Percentiles rank a stretch among this genome's conserved stretches.
These are phyloP conservation scores for Oryza glumipatula DNA, from an alignment of 176 grass and related monocot genomes.

Conservation along the genomic window DNA sequence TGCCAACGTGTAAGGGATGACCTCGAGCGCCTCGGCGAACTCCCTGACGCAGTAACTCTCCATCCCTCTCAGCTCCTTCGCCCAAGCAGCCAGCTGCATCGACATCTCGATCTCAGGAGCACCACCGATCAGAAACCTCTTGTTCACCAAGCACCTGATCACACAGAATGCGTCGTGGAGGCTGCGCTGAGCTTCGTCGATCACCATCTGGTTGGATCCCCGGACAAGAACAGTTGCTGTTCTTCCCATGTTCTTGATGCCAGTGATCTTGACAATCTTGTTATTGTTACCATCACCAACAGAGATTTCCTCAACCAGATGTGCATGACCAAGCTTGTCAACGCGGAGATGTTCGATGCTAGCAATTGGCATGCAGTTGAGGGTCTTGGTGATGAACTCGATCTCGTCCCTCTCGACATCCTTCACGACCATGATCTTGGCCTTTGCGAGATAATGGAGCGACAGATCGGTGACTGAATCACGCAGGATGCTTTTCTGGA, in stretches of 20 bases:
- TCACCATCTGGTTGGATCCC: conserved; percentile 83
- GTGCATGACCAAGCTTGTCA: conserved; percentile 81
- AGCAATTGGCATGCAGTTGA: conserved; percentile 90
- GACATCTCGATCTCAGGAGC: conserved; percentile 91
- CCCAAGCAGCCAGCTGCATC: conserved; percentile 74
- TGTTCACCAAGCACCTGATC: conserved; percentile 89
- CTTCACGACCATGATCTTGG: conserved; percentile 86
- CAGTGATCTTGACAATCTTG: conserved; percentile 73
- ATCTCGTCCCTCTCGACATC: conserved; percentile 96
- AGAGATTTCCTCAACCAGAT: conserved; percentile 76
- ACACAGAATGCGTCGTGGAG: conserved; percentile 94
- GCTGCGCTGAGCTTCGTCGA: conserved; percentile 92
- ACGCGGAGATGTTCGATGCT: conserved; percentile 92
- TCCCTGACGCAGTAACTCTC: conserved; percentile 95
- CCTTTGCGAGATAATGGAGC: conserved; percentile 89
- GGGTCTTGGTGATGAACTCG: conserved; percentile 90
- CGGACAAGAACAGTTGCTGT: conserved; percentile 82
- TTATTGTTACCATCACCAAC: conserved; percentile 68
- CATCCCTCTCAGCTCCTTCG: conserved; percentile 84
- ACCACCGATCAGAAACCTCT: conserved; percentile 87
- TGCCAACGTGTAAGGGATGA: conserved; percentile 83
- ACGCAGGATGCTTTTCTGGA: conserved; percentile 90
- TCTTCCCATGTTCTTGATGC: conserved; percentile 82
- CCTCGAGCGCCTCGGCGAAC: conserved; percentile 81
- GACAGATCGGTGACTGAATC: conserved; percentile 90